Base-by-base conservation (phyloP, 345 rosid species). In the rapeseed (Brassica napus) region DNA sequence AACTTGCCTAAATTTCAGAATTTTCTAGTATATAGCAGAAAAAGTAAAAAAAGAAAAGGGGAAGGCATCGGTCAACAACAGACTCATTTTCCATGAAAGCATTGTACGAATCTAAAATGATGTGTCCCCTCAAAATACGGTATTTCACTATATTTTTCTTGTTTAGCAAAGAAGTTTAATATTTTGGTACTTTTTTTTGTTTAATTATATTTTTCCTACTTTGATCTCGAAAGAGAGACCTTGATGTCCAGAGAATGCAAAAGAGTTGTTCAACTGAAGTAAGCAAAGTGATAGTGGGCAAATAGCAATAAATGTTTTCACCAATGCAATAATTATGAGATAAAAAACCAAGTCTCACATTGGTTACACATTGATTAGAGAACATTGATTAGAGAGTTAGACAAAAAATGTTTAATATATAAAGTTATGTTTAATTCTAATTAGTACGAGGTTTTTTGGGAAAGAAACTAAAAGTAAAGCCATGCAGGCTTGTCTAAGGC, bases 1-100 rank as follows among this genome's bases (percentile, higher is more conserved):
- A 44, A 44, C 10, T 35, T 30, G 57, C 15, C 32, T 18, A 26
- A 26, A 26, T 11, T 37, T 68, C 26, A 30, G 59, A 57, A n/a
- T 55, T 55, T 72, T 31, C 47, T 15, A 35, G 14, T 30, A 58
- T 58, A 7, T 39, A 12, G 55, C 49, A 35, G 54, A 47, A 72
- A 66, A 23, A 1, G 58, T 52, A 52, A 68, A 47, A 8, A 2
- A 2, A 1, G 0, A 65, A 54, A 9, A 54, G 57, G 67, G 37
- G 47, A 49, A 24, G 64, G 74, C 4, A 60, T 73, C 55, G 44
- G 78, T 79, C 82, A 73, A 79, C 74, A 79, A 73, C 78, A 79
- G 71, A 73, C 74, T 79, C 78, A 79, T 79, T 79, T 47, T 73
- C 74, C 78, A 26, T 52, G 78, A 79, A 79, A 79, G 71, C 74